Evolutionary conservation across 169 alveolate species (phyloP), one percentile per base, ranked within the genome.

Genomic region (Eimeria falciformis): DNA sequence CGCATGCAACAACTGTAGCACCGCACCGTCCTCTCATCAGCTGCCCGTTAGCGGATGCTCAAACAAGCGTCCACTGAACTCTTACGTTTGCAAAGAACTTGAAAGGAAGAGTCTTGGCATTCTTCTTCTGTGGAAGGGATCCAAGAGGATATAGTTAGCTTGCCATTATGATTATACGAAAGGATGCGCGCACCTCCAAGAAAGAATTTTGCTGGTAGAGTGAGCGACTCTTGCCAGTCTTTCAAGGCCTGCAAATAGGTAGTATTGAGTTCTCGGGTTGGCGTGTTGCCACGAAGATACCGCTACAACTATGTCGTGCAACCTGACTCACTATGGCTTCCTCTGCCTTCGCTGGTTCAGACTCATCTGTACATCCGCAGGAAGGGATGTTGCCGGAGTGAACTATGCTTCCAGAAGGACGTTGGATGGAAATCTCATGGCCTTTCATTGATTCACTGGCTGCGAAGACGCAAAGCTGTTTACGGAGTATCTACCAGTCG

Each of bases 11-110:
- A 47, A 69, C 53, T 40, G 21, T 33, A 37, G 29, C 23, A 53
- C 11, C 23, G 18, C 82, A 18, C 18, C 17, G 58, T 9, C 58
- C 9, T 73, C 43, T 11, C 84, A 45, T 4, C 65, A 33, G 65
- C 84, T 23, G 65, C 3, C 40, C 2, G 40, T 46, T 17, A 5
- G 43, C 9, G 77, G 71, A 9, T 27, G 55, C 56, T 56, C 21
- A 12, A 18, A 29, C 7, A 33, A 45, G 43, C 17, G 55, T 81
- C 33, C 77, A 81, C 65, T 17, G 65, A 12, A 53, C 23, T 65
- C 90, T 29, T 81, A 81, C 90, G 90, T 56, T 81, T 81, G 90
- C 90, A 81, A 23, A 81, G 77, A 11, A 56, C 43, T 56, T 81
- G 9, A 29, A 81, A 71, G 29, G 9, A 27, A 2, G 53, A 71